These are phyloP conservation scores for Fusarium sp. DNA, from an alignment of 2,329 filamentous ascomycete species.

Conservation along the genomic window DNA sequence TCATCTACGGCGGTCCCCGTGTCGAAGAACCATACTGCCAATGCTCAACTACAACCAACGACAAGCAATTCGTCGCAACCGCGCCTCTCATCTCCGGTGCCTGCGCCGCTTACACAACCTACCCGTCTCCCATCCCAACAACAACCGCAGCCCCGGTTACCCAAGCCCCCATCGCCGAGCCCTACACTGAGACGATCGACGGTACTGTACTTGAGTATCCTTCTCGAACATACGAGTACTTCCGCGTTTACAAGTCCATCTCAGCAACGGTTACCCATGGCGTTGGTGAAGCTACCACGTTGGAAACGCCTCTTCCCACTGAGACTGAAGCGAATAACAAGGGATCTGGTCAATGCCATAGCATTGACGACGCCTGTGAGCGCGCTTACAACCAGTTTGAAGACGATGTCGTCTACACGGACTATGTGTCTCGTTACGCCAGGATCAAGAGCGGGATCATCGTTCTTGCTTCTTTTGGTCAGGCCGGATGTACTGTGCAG, in stretches of 20 bases:
- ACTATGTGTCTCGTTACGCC: slow-evolving; percentile 17
- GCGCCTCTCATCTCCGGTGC: slow-evolving; percentile 17
- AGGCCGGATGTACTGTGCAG: slow-evolving; percentile 28
- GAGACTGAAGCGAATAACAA: slow-evolving; percentile 25
- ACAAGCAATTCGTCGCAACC: slow-evolving; percentile 18
- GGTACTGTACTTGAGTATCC: slow-evolving; percentile 23
- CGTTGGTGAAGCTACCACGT: neutral
- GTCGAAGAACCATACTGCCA: slow-evolving; percentile 12
- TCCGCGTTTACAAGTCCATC: slow-evolving; percentile 1
- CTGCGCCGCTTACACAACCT: slow-evolving; percentile 12
- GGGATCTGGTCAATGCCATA: slow-evolving; percentile 29
- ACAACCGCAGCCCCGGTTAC: neutral
- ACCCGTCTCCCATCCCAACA: neutral
- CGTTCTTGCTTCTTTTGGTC: slow-evolving; percentile 6
- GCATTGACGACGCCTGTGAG: slow-evolving; percentile 32
- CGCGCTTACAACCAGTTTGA: slow-evolving; percentile 21
- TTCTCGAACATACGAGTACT: neutral
- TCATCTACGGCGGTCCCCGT: neutral
- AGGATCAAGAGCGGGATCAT: slow-evolving; percentile 19
- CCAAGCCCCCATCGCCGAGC: neutral
- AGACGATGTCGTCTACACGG: slow-evolving; percentile 17
- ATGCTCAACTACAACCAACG: slow-evolving; percentile 5
- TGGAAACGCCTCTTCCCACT: slow-evolving; percentile 5
- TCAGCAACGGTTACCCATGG: slow-evolving; percentile 11
- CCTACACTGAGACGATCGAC: slow-evolving; percentile 8